These are phyloP conservation scores for Malus orientalis DNA, from an alignment of 306 rosid genomes.

Conservation along the genomic window DNA sequence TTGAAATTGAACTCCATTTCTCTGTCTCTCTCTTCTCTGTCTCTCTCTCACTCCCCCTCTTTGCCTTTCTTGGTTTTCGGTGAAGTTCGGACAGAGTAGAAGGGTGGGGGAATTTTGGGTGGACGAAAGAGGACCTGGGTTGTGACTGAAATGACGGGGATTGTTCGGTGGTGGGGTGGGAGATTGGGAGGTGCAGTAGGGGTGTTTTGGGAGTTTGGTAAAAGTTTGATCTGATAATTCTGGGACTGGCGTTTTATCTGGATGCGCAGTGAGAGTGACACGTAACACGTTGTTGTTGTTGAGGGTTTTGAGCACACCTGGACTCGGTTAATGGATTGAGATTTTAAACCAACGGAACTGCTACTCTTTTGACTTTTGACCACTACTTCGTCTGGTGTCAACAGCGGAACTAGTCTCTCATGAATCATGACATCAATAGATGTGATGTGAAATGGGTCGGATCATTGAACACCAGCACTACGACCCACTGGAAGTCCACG, in stretches of 20 bases:
- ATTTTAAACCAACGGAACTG: background rate
- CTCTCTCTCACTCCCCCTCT: background rate
- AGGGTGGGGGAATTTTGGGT: background rate
- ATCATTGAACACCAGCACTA: background rate
- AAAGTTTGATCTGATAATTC: background rate
- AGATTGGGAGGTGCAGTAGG: background rate
- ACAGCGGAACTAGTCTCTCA: background rate
- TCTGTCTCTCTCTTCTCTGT: background rate
- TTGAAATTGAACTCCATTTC: constrained; percentile 2
- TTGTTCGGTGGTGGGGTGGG: background rate
- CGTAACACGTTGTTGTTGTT: background rate
- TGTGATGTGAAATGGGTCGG: background rate
- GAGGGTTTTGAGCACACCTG: background rate
- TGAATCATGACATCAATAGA: background rate
- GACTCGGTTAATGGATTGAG: background rate
- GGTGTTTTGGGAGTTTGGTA: background rate
- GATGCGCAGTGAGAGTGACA: background rate
- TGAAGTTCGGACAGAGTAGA: background rate
- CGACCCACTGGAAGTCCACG: background rate
- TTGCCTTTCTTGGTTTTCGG: background rate
- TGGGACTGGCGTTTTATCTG: background rate
- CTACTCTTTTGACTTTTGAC: background rate
- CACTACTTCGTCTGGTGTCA: background rate
- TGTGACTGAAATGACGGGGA: background rate
- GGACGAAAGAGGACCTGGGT: background rate